phyloP scores from a whole-genome alignment of 2,329 filamentous ascomycete species.

The Paecilomyces formosus region DNA sequence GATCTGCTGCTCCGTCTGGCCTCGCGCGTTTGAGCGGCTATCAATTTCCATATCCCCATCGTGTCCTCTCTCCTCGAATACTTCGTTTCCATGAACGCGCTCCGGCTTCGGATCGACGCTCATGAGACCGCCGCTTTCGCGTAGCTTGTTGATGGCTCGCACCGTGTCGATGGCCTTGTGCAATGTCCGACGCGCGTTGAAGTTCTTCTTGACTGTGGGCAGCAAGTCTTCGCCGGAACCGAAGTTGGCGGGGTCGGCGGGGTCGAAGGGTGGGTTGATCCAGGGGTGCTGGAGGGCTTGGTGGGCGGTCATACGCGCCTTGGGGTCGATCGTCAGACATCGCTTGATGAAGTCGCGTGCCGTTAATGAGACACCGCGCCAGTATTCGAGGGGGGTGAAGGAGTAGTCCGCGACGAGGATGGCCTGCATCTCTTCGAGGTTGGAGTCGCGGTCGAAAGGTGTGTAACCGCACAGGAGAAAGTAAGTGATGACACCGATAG shows the following conservation, averaged over 20 bases:
- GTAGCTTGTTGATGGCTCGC: conserved; percentile 59
- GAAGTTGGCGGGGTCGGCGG: conserved; percentile 20
- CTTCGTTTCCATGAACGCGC: conserved; percentile 36
- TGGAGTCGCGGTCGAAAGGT: conserved; percentile 92
- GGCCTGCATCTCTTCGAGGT: conserved; percentile 98
- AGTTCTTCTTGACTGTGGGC: conserved; percentile 63
- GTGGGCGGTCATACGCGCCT: conserved; percentile 83
- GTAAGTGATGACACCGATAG: conserved; percentile 96
- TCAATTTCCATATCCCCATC: conserved; percentile 47
- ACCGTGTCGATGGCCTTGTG: conserved; percentile 64
- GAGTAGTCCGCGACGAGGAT: conserved; percentile 95
- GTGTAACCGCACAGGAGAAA: conserved; percentile 97
- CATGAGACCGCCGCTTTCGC: conserved; percentile 53
- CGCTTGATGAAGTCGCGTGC: conserved; percentile 88
- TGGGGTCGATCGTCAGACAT: conserved; percentile 86
- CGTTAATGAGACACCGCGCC: conserved; percentile 80
- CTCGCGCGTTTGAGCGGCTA: conserved; percentile 50
- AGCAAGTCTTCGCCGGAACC: conserved; percentile 48
- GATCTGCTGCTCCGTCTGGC: conserved; percentile 58
- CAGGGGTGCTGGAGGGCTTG: conserved; percentile 60
- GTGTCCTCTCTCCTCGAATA: conserved; percentile 28
- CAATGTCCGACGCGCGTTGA: conserved; percentile 58
- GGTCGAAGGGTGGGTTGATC: conserved; percentile 51
- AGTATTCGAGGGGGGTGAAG: conserved; percentile 92
- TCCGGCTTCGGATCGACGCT: conserved; percentile 49